Evolutionary conservation across 306 rosid species (phyloP).

Genomic region (Rosa rugosa): DNA sequence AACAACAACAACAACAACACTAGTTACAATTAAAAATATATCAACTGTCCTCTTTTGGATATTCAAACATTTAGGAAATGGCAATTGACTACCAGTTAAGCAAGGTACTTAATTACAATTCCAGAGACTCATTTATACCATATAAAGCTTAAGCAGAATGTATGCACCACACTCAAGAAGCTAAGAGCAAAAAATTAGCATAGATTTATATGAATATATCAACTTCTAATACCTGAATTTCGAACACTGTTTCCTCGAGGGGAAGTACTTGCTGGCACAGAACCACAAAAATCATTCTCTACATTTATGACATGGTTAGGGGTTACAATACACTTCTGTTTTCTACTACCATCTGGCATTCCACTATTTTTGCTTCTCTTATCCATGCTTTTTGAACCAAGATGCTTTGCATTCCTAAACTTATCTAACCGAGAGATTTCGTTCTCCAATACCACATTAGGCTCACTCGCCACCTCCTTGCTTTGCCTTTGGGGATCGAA

Average conservation of each 20-base stretch:
- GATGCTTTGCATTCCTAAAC: background rate
- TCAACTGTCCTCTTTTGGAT: background rate
- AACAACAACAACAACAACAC: background rate
- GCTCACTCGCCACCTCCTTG: constrained; percentile 17
- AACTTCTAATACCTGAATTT: constrained; percentile 9
- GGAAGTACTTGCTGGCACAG: background rate
- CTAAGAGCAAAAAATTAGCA: background rate
- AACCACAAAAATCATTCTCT: background rate
- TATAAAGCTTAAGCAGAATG: background rate
- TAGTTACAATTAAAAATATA: background rate
- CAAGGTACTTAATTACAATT: background rate
- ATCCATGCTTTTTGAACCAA: background rate
- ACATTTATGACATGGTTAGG: background rate
- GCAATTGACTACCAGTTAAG: background rate
- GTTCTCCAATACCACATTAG: background rate
- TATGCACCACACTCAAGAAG: background rate
- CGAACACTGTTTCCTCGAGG: background rate
- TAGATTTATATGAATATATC: background rate
- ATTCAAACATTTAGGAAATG: too few species aligned
- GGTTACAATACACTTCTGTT: background rate
- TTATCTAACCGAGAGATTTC: background rate
- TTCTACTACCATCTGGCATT: background rate
- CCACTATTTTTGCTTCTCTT: background rate
- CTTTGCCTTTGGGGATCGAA: background rate
- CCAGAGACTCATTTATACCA: background rate